A percentile compares a stretch with the other conserved stretches of the same genome.
phyloP scores from a whole-genome alignment of 2,329 filamentous ascomycete species.

The Talaromyces sp. region DNA sequence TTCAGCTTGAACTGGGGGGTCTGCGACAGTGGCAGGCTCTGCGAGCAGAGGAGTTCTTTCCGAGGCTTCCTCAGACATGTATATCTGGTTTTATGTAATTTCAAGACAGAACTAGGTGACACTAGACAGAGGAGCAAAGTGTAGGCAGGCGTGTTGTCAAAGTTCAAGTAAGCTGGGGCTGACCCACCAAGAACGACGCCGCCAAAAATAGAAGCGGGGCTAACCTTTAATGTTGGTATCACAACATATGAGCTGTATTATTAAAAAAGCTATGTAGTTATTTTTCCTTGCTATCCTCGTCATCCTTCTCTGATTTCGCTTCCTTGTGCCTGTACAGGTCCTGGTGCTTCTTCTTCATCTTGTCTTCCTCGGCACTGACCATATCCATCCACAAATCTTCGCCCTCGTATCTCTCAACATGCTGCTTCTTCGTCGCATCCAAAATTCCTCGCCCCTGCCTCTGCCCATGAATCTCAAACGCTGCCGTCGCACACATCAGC shows the following conservation, averaged over 20 bases:
- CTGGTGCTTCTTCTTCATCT: constrained; percentile 37
- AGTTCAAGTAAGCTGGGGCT: no score
- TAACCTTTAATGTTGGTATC: no score
- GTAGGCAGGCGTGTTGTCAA: no score
- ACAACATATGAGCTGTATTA: no score
- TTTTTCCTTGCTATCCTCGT: constrained; percentile 14
- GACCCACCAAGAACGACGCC: no score
- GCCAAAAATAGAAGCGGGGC: no score
- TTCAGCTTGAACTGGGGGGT: not conserved
- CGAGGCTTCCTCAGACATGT: not conserved
- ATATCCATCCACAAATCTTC: constrained; percentile 82
- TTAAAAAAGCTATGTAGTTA: no score
- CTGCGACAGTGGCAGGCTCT: not conserved
- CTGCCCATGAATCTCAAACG: constrained; percentile 75
- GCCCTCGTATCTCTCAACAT: constrained; percentile 70
- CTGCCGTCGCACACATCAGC: constrained; percentile 74
- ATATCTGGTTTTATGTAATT: not conserved
- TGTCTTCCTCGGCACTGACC: constrained; percentile 42
- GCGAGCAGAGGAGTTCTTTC: not conserved
- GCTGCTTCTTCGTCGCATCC: constrained; percentile 61
- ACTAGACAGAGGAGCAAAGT: not conserved
- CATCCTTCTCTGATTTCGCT: constrained; percentile 14
- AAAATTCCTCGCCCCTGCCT: constrained; percentile 56
- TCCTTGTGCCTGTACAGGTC: constrained; percentile 27
- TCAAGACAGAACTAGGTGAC: not conserved